Percentiles rank a stretch among this genome's conserved stretches.
phyloP scores from a whole-genome alignment of 2,329 filamentous ascomycete genomes.

The Zelopaecilomyces penicillatus region DNA sequence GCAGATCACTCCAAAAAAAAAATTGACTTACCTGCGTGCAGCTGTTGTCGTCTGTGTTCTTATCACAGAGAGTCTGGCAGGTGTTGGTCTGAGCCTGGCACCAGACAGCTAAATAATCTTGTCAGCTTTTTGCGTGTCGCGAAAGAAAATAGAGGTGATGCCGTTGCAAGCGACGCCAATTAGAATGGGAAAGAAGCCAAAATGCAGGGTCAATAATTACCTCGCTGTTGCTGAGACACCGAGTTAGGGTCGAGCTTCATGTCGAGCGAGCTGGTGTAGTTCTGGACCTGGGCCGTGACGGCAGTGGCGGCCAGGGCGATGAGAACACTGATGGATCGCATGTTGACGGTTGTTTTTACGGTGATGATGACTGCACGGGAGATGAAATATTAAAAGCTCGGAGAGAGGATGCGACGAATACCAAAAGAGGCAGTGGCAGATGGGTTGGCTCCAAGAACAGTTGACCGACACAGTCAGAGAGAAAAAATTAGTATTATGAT shows the following conservation, averaged over 20 bases:
- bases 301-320: slow-evolving; percentile 36
- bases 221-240: slow-evolving; percentile 25
- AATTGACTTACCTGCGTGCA: slow-evolving; percentile 38
- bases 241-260: slow-evolving; percentile 32
- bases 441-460: too few species aligned
- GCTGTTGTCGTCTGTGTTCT: slow-evolving; percentile 29
- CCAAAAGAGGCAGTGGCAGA: too few species aligned
- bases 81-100: slow-evolving; percentile 43
- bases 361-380: too few species aligned
- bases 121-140: not conserved
- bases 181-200: not conserved
- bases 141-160: not conserved
- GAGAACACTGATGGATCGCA: slow-evolving; percentile 33
- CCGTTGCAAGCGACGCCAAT: too few species aligned
- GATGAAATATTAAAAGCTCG: too few species aligned
- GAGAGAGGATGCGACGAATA: too few species aligned
- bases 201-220: slow-evolving; percentile 26
- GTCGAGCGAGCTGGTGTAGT: slow-evolving; percentile 35
- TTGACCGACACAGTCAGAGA: too few species aligned
- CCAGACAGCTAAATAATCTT: slow-evolving; percentile 34
- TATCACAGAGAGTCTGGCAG: slow-evolving; percentile 40
- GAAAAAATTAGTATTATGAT: too few species aligned
- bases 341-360: slow-evolving; percentile 19
- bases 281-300: slow-evolving; percentile 34
- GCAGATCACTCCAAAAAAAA: not conserved